Evolutionary conservation across 176 grass and related monocot species (phyloP), one percentile per base, ranked within the genome.

Genomic region (Eragrostis curvula): DNA sequence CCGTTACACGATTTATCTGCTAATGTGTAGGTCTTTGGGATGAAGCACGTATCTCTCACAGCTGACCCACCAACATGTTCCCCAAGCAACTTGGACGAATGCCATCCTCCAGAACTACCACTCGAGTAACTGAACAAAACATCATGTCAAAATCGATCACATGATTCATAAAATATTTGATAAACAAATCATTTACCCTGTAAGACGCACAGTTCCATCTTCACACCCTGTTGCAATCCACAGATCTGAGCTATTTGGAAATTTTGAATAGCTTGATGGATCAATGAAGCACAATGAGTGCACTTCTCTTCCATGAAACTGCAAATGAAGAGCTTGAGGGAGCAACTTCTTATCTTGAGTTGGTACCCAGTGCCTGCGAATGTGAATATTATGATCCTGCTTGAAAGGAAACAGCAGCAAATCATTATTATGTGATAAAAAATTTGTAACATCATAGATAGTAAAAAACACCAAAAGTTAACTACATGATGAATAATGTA

Each of bases 1-100:
- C 73, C n/a, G 30, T 79, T 69, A 61, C 23, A 73, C 0, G 66
- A 80, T 79, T 65, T 78, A 91, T 79, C 70, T 91, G 36, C 25
- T 10, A 79, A 86, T 56, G 68, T 71, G 70, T 95, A 81, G 66
- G 75, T 84, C 71, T 85, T 93, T 15, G 87, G 62, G 11, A 92
- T 91, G 85, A 95, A 95, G 44, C 88, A 98, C 36, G 90, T 88
- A 45, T 89, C 94, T 84, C 96, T 89, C 62, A 98, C 92, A 62
- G 96, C 96, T 78, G 96, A 98, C 27, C 96, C 96, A 43, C 96
- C 96, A 84, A 98, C 88, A 87, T 98, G 96, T 71, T 98, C 92
- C 59, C 96, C 92, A 3, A 98, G 87, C 87, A 98, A 79, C 82
- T 91, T 93, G 47, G 96, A 93, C 56, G 91, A 88, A 70, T 57